A percentile compares a stretch with the other conserved stretches of the same genome.
Conservation (phyloP, 202 grass and related monocot genomes). For the Dendrocalamus latiflorus region DNA sequence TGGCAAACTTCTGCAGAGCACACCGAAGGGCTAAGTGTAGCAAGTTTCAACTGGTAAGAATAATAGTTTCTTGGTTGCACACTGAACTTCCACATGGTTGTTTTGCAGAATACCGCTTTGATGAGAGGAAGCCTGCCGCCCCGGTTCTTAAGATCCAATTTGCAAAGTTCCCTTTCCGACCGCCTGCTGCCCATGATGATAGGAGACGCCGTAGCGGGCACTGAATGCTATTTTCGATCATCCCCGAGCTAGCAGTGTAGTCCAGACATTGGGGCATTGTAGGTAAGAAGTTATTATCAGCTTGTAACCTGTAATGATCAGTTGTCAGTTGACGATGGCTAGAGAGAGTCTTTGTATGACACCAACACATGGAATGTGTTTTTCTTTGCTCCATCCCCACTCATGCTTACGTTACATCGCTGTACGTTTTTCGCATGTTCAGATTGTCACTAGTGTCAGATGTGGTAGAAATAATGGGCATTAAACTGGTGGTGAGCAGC, state of each 20-base stretch:
- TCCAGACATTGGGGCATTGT: neutral
- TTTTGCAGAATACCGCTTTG: conserved; percentile 66
- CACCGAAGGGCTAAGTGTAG: neutral
- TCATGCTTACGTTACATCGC: neutral
- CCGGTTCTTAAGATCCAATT: conserved; percentile 50
- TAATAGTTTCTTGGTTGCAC: neutral
- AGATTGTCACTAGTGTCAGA: no score
- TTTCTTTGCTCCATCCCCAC: neutral
- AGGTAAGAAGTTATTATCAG: neutral
- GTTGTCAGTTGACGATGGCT: neutral
- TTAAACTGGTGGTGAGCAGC: neutral
- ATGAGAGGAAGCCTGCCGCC: conserved; percentile 52
- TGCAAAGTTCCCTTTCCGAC: conserved; percentile 72
- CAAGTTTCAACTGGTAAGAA: neutral
- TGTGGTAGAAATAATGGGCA: neutral
- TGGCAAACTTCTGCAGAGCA: neutral
- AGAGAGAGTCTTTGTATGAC: neutral
- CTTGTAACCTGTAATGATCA: neutral
- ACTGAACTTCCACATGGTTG: conserved; percentile 9
- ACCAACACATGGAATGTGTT: neutral
- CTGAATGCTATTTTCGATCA: neutral
- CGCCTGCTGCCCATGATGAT: conserved; percentile 13
- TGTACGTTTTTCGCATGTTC: neutral
- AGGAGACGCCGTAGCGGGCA: neutral
- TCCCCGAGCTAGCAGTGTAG: neutral